Evolutionary conservation across 768 basidiomycete genomes (phyloP), one percentile per base, ranked within the genome.

Genomic region (Lactarius akahatsu): DNA sequence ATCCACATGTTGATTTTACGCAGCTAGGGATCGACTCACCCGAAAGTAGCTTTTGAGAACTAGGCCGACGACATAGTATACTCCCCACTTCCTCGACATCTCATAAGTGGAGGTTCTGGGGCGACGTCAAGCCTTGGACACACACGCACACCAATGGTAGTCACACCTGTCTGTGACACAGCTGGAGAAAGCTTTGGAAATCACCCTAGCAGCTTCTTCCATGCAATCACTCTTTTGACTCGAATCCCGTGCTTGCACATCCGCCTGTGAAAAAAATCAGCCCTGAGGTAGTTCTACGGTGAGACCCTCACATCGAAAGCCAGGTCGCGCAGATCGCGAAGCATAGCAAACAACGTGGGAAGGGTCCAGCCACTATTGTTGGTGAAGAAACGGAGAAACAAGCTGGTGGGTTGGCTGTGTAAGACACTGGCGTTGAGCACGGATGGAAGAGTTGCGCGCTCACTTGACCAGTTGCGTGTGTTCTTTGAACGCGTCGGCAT

Each of bases 21-120:
- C 55, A 41, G 16, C n/a, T 2, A 63, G 32, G 50, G 20, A 10
- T 20, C 40, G 34, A 81, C 89, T 75, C 77, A 87, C 96, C 71
- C 89, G 87, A 82, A 98, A 98, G 78, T 98, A 98, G 57, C 87
- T 91, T 76, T 98, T 98, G 76, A 99, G 79, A 63, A 95, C 88
- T 59, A 96, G 80, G 18, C 90, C 91, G 0, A 96, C 95, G 16
- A 97, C 86, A 72, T 94, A 92, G 78, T 98, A 98, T 2, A 95
- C 84, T 0, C 94, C 88, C 94, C 94, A 91, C 79, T 92, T 92
- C 72, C 94, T 80, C 45, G 90, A 89, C 76, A 91, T 83, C 34
- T 85, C 81, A 58, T 86, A 77, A 20, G 88, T 85, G n/a, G 90
- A 90, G 43, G 80, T 84, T 69, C 91, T 89, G 54, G 20, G 32